Evolutionary conservation across 2,329 filamentous ascomycete genomes (phyloP), one percentile per base, ranked within the genome.

Genomic region (Aschersonia sp.): DNA sequence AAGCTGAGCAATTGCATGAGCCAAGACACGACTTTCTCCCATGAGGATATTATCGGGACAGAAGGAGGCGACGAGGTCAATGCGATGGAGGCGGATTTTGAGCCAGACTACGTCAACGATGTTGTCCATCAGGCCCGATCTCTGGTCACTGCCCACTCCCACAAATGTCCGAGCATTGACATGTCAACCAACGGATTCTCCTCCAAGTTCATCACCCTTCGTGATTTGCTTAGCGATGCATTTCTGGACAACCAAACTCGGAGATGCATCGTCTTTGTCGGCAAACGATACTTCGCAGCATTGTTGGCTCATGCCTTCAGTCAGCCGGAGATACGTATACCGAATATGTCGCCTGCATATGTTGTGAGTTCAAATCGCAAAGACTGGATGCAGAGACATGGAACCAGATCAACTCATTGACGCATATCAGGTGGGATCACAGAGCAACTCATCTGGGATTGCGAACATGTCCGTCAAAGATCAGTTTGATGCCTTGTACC

Each of bases 231-330:
- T 1, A 59, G 63, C 3, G 62, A 77, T 5, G 74, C 82, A 45
- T 96, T 89, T 56, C 71, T 79, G 5, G 70, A 74, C 31, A 80
- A 82, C 20, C 38, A 48, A 4, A 54, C 56, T 2, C 56, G 52
- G n/a, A 55, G 62, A 2, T 94, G 88, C 58, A 94, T 98, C 48
- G 77, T 97, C 0, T 97, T 98, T 61, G 88, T 94, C 0, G 74
- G 87, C 51, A 75, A 84, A 59, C 74, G 89, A 41, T 79, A 84
- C 53, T 91, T 88, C 0, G 91, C 89, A 1, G 75, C 78, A 20
- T 64, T 94, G 12, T 68, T 98, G 1, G 69, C 75, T 1, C 78
- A 84, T 43, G 68, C 94, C 0, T 83, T 94, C 51, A 62, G 64
- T 40, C 71, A 76, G 20, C 57, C 69, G 1, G 60, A 64, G 1